Evolutionary conservation across 192 early-diverging fungal species (phyloP).

Genomic region (Coemansia furcata): DNA sequence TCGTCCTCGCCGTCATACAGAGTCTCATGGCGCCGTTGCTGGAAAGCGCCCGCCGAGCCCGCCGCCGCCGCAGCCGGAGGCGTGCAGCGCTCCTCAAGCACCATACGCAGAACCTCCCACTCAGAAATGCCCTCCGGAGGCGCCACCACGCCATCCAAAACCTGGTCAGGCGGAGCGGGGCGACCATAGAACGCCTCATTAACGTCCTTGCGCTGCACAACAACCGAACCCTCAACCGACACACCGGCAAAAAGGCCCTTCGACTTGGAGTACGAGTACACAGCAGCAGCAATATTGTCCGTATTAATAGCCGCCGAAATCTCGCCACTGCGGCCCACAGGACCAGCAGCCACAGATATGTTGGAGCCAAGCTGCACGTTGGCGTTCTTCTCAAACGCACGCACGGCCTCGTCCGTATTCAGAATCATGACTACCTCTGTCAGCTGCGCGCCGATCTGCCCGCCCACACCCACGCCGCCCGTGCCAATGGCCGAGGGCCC

Average conservation of each 20-base stretch:
- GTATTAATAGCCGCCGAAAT: constrained; percentile 67
- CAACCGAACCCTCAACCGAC: constrained; percentile 84
- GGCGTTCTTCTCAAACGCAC: constrained; percentile 78
- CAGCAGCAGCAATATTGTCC: constrained; percentile 70
- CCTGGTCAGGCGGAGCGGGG: constrained; percentile 75
- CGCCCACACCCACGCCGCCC: constrained; percentile 80
- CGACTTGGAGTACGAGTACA: constrained; percentile 92
- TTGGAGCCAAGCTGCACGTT: constrained; percentile 87
- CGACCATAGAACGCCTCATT: constrained; percentile 83
- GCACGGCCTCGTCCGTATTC: constrained; percentile 79
- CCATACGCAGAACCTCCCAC: constrained; percentile 43
- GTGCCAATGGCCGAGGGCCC: constrained; percentile 84
- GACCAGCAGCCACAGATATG: constrained; percentile 84
- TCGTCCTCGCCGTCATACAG: constrained; percentile 41
- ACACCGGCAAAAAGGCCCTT: constrained; percentile 93
- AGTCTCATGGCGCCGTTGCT: constrained; percentile 25
- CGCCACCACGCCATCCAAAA: constrained; percentile 70
- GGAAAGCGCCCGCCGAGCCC: background rate
- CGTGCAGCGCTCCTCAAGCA: constrained; percentile 48
- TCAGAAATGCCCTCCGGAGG: constrained; percentile 59
- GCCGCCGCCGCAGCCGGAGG: constrained; percentile 10
- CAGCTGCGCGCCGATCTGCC: constrained; percentile 83
- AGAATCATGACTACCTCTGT: constrained; percentile 91
- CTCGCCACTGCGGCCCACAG: constrained; percentile 82
- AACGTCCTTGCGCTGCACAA: constrained; percentile 80